Conservation (phyloP, 163 green algal genomes). For the Chlorella variabilis region DNA sequence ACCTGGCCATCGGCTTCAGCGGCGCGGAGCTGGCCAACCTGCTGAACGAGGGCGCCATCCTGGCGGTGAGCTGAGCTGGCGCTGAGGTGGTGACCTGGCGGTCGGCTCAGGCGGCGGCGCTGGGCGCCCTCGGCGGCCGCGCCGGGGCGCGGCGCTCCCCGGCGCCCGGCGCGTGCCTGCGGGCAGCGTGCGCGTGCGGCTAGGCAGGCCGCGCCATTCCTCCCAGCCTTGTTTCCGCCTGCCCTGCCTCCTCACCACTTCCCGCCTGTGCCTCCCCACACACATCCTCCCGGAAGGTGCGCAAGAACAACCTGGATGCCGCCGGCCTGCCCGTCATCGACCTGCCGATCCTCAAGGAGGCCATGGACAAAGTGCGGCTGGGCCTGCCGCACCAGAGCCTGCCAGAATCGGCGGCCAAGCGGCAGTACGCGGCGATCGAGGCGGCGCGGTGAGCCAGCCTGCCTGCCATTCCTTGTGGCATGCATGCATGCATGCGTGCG, state of each 20-base stretch:
- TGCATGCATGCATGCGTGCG: too few species aligned
- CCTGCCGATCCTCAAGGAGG: conserved; percentile 56
- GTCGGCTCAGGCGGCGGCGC: too few species aligned
- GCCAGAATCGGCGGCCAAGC: conserved; percentile 58
- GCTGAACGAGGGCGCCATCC: conserved; percentile 91
- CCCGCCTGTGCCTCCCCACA: too few species aligned
- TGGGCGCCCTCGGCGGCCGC: too few species aligned
- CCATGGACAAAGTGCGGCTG: conserved; percentile 67
- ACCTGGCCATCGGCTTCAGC: conserved; percentile 71
- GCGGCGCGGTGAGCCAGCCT: conserved; percentile 45
- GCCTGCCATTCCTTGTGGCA: too few species aligned
- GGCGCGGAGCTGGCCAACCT: conserved; percentile 89
- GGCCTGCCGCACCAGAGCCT: conserved; percentile 58
- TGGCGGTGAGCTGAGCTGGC: conserved; percentile 61
- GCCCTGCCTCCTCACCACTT: too few species aligned
- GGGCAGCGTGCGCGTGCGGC: too few species aligned
- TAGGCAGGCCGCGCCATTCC: too few species aligned
- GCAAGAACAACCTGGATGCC: conserved; percentile 27
- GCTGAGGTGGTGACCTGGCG: too few species aligned
- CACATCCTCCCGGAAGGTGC: conserved; percentile 55
- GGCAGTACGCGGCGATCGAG: conserved; percentile 47
- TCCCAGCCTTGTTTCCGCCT: too few species aligned
- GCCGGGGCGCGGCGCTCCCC: too few species aligned
- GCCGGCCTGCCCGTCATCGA: conserved; percentile 41
- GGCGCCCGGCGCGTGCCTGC: too few species aligned